Base-by-base conservation (phyloP, 306 rosid genomes). In the Quercus parvula region DNA sequence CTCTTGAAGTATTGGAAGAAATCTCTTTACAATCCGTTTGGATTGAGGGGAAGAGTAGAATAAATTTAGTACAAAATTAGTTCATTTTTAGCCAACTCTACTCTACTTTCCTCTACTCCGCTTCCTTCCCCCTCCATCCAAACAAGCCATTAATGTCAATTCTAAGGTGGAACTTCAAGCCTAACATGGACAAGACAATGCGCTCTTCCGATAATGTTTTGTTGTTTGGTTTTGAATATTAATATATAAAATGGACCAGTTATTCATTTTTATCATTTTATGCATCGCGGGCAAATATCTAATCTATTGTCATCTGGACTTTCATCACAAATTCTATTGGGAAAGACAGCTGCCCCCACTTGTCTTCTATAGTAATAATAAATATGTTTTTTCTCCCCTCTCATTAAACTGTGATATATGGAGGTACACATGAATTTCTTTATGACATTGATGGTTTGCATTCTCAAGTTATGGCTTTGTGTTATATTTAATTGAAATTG, bases 161-260 rank as follows among this genome's bases (percentile, higher is more conserved):
- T 75, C 81, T 94, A 58, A 86, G 97, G 82, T 94, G 98, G 98
- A 89, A 81, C 92, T 81, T 85, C 81, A 83, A 85, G 85, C 72
- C 84, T 56, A 73, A 86, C 78, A 90, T 88, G 96, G 88, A 89
- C 79, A 91, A 88, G 87, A 87, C 84, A 82, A 84, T 89, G 55
- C 88, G 91, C 76, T 94, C 94, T 75, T 88, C 96, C 58, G 59
- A 88, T 81, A 61, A 73, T 38, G 98, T 91, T 73, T 78, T 89
- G 81, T 88, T 90, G 97, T 96, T 93, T 59, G 66, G 91, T 86
- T 87, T 46, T 75, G 30, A 5, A 33, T 74, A 20, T 78, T 52
- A 67, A 61, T 58, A 56, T 63, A 82, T 66, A 71, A 75, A 71
- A 72, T 70, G 71, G 22, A 17, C 19, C 30, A 52, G n/a, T 71